Conservation (phyloP, 179 eudicot genomes). For the Vitellaria paradoxa region DNA sequence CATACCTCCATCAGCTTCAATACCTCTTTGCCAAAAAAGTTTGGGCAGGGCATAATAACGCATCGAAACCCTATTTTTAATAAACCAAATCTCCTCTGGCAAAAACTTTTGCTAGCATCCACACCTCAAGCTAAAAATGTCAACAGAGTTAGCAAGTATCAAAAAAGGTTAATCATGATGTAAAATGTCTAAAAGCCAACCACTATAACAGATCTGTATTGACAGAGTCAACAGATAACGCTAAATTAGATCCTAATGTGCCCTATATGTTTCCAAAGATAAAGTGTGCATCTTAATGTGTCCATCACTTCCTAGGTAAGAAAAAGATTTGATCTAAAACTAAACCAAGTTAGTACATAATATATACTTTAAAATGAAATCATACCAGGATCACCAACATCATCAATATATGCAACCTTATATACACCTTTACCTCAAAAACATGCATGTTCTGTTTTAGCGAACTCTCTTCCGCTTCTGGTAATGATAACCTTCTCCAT, state of each 20-base stretch:
- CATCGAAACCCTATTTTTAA: conserved; percentile 21
- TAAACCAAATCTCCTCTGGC: conserved; percentile 22
- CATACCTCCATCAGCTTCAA: conserved; percentile 34
- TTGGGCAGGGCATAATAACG: conserved; percentile 17
- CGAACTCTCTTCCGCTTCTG: conserved; percentile 32
- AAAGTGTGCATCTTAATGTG: not conserved
- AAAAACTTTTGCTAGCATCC: conserved; percentile 31
- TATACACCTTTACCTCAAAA: conserved; percentile 34
- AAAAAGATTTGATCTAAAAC: conserved; percentile 12
- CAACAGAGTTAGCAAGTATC: conserved; percentile 22
- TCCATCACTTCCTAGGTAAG: conserved; percentile 9
- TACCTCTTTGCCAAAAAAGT: conserved; percentile 15
- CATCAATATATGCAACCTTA: conserved; percentile 11
- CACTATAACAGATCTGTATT: conserved; percentile 20
- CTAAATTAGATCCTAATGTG: conserved; percentile 21
- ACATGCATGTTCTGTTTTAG: conserved; percentile 22
- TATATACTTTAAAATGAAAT: conserved; percentile 18
- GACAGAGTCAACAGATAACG: conserved; percentile 23
- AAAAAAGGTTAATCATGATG: conserved; percentile 14
- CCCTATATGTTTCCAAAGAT: conserved; percentile 4
- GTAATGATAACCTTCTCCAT: conserved; percentile 19
- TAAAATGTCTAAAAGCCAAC: conserved; percentile 22
- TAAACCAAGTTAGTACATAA: conserved; percentile 16
- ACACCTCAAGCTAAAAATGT: conserved; percentile 29
- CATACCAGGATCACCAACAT: conserved; percentile 19